Conservation (phyloP, 2,329 filamentous ascomycete genomes). For the Colletotrichum scovillei region DNA sequence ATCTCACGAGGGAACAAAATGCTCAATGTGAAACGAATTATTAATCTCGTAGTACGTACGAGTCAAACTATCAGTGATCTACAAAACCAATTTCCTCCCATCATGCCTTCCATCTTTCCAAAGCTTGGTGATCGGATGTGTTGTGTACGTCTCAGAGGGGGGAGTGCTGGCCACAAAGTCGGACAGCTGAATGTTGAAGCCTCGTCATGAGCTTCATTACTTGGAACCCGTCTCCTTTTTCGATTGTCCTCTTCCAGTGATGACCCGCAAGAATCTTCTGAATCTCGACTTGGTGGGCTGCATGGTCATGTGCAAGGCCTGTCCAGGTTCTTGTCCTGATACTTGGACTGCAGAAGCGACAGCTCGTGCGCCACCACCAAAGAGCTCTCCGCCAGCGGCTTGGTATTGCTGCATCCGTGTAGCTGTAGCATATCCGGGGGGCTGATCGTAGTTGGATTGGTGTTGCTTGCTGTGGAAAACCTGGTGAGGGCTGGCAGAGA, state of each 20-base stretch:
- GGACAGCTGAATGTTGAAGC: not conserved
- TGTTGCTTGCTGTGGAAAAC: no score
- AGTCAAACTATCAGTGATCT: constrained; percentile 23
- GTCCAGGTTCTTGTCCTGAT: not conserved
- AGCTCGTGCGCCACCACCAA: not conserved
- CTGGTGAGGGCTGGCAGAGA: no score
- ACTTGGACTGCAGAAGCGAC: not conserved
- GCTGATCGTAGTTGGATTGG: not conserved
- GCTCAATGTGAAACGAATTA: not conserved
- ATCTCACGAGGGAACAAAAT: not conserved
- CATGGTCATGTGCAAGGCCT: not conserved
- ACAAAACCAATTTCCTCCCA: constrained; percentile 30
- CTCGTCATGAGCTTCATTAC: not conserved
- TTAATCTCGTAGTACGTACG: constrained; percentile 19
- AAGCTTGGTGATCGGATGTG: constrained; percentile 10
- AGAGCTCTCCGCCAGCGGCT: not conserved
- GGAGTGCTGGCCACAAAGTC: not conserved
- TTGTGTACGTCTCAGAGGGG: constrained; percentile 2
- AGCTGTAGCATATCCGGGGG: not conserved
- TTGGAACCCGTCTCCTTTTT: not conserved
- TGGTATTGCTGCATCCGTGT: not conserved
- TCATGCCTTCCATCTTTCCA: constrained; percentile 27
- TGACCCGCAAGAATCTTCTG: not conserved
- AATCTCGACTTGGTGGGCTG: not conserved
- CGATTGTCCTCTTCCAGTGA: not conserved